These are phyloP conservation scores for Rehmannia glutinosa DNA, from an alignment of 257 asterid genomes.

Conservation along the genomic window DNA sequence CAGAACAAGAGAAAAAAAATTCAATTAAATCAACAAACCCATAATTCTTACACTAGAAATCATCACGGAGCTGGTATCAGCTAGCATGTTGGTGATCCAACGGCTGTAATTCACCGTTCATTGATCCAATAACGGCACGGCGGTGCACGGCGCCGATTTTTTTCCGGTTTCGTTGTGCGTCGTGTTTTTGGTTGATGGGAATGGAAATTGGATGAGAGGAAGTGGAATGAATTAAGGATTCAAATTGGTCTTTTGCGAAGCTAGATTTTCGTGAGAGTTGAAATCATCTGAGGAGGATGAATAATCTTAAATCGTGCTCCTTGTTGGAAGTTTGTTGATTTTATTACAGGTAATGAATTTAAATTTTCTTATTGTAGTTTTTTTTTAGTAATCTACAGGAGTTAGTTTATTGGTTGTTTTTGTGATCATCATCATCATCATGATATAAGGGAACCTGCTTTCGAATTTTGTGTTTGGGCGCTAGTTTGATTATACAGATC, in stretches of 20 bases:
- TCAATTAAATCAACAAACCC: constrained; percentile 7
- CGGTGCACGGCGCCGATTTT: constrained; percentile 23
- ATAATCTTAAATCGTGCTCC: constrained; percentile 5
- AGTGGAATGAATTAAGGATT: constrained; percentile 20
- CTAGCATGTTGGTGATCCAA: constrained; percentile 13
- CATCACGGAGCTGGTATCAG: constrained; percentile 2
- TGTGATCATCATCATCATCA: constrained; percentile 4
- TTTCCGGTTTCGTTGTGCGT: constrained; percentile 12
- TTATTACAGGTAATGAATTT: constrained; percentile 27
- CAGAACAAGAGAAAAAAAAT: background rate
- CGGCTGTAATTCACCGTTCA: constrained; percentile 16
- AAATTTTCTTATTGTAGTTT: background rate
- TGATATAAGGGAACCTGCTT: background rate
- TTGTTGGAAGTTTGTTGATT: constrained; percentile 12
- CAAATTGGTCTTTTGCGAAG: constrained; percentile 7
- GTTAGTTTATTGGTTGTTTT: constrained; percentile 9
- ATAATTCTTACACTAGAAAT: background rate
- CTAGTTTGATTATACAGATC: constrained; percentile 27
- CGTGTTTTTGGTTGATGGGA: constrained; percentile 15
- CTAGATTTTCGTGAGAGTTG: constrained; percentile 19
- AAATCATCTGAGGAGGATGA: constrained; percentile 24
- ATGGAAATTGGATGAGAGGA: constrained; percentile 16
- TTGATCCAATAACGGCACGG: constrained; percentile 33
- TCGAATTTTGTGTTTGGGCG: constrained; percentile 14
- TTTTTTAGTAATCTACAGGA: background rate